phyloP scores from a whole-genome alignment of 2,329 filamentous ascomycete genomes.

The Taxawa tesnikishii region DNA sequence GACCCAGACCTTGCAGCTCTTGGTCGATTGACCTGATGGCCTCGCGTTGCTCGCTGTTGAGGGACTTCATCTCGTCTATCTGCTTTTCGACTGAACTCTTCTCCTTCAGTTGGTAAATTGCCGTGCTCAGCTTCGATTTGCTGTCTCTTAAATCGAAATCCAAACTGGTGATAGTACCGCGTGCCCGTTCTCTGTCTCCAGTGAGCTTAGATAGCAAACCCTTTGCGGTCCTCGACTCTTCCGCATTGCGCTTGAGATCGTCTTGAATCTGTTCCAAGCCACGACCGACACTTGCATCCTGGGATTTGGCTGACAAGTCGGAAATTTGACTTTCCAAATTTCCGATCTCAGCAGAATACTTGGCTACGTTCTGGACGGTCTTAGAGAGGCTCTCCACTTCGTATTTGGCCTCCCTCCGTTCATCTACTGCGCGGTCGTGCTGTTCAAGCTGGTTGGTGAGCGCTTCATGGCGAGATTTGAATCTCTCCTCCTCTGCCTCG shows the following conservation, averaged over 20 bases:
- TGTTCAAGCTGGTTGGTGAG: slow-evolving; percentile 37
- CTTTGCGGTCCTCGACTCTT: slow-evolving; percentile 55
- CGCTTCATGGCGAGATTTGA: slow-evolving; percentile 25
- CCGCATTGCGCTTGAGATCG: slow-evolving; percentile 53
- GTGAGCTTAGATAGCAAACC: slow-evolving; percentile 52
- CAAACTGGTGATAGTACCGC: slow-evolving; percentile 51
- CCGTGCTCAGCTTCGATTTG: slow-evolving; percentile 57
- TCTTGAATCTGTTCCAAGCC: slow-evolving; percentile 77
- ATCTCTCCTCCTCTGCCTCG: slow-evolving; percentile 48
- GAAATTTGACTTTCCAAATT: slow-evolving; percentile 63
- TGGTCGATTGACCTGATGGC: slow-evolving; percentile 56
- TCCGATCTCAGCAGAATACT: slow-evolving; percentile 58
- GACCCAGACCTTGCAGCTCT: slow-evolving; percentile 62
- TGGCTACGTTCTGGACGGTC: slow-evolving; percentile 63
- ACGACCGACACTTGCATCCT: slow-evolving; percentile 50
- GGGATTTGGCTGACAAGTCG: slow-evolving; percentile 63
- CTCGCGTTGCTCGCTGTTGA: slow-evolving; percentile 56
- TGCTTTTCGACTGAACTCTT: slow-evolving; percentile 59
- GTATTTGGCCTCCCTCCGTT: slow-evolving; percentile 50
- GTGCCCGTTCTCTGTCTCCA: slow-evolving; percentile 58
- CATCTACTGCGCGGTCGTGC: slow-evolving; percentile 55
- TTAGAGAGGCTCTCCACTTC: slow-evolving; percentile 67
- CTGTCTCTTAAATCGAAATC: slow-evolving; percentile 70
- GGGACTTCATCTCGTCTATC: slow-evolving; percentile 59
- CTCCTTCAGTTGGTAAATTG: slow-evolving; percentile 66